Evolutionary conservation across 2,329 filamentous ascomycete species (phyloP), one percentile per base, ranked within the genome.

Genomic region (Thelonectria olida): DNA sequence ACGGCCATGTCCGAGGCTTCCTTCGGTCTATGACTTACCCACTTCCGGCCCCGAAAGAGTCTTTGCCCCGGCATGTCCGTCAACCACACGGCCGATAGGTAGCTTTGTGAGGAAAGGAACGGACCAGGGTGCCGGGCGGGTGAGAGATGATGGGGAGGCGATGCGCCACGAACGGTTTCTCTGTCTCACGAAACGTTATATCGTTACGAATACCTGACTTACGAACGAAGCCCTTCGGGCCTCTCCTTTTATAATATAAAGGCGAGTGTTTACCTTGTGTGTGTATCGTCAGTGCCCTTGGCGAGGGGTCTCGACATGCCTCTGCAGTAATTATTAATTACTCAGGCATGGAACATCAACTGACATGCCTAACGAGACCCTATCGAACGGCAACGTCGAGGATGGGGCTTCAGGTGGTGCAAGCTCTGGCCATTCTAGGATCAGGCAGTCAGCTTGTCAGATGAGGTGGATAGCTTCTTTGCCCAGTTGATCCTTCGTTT

Each of bases 41-140:
- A 34, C 9, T 44, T 44, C 54, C 55, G 28, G 31, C n/a, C 17
- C 54, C 54, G 47, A 38, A 31, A 19, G 23, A 38, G 39, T 28
- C 17, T 22, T 42, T 44, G 57, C 31, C 17, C 41, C 42, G 55
- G 36, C 27, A 47, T 34, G 50, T 28, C 27, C 44, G 27, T 42
- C 27, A 34, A 54, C 56, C 41, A 49, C 31, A 34, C 56, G 50
- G 50, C 36, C 50, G 19, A 34, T 42, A n/a, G n/a, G n/a, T n/a
- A n/a, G 39, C 20, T 12, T 23, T 42, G 3, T 42, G 39, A 22
- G 39, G 39, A 13, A 36, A 8, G 39, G 20, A 23, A 22, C 19
- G 39, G 39, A 13, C 8, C 8, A 23, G 31, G 12, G 2, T 6
- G 13, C 15, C 2, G 31, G 31, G 3, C 31, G 31, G 31, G 31